Percentiles rank a stretch among this genome's conserved stretches.
Conservation (phyloP, 2,329 filamentous ascomycete genomes). For the Scopulariopsis brevicaulis region DNA sequence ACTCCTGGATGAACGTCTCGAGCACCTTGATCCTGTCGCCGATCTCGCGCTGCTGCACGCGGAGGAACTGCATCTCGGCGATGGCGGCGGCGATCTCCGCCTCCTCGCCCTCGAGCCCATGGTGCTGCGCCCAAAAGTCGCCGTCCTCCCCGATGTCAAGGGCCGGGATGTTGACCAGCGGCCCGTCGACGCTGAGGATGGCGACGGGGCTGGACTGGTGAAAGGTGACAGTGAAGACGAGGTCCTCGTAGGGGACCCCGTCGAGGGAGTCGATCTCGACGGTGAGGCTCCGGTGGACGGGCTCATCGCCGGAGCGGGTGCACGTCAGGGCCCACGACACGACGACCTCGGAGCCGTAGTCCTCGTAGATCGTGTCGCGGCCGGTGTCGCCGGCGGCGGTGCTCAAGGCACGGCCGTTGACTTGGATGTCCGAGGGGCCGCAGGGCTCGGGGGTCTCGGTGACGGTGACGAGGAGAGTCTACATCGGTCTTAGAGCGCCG, state of each 20-base stretch:
- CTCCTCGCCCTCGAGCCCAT: constrained; percentile 10
- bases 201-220: constrained; percentile 29
- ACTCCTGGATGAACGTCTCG: constrained; percentile 26
- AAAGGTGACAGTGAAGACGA: constrained; percentile 31
- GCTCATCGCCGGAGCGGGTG: constrained; percentile 23
- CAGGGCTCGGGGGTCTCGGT: background rate
- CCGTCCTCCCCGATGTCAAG: constrained; percentile 7
- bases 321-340: constrained; percentile 38
- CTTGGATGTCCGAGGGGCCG: constrained; percentile 25
- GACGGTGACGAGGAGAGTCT: constrained; percentile 4
- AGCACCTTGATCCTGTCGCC: constrained; percentile 16
- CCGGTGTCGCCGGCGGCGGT: constrained; percentile 27
- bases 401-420: constrained; percentile 30
- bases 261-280: constrained; percentile 12
- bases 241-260: constrained; percentile 22
- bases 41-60: constrained; percentile 19
- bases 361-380: constrained; percentile 26
- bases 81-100: constrained; percentile 26
- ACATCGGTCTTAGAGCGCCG: constrained; percentile 2
- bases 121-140: background rate
- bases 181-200: constrained; percentile 29
- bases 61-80: constrained; percentile 30
- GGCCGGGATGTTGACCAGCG: constrained; percentile 18
- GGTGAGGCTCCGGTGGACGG: constrained; percentile 30
- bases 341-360: constrained; percentile 23